Conservation (phyloP, 2,329 filamentous ascomycete species). For the Drechslerella dactyloides region DNA sequence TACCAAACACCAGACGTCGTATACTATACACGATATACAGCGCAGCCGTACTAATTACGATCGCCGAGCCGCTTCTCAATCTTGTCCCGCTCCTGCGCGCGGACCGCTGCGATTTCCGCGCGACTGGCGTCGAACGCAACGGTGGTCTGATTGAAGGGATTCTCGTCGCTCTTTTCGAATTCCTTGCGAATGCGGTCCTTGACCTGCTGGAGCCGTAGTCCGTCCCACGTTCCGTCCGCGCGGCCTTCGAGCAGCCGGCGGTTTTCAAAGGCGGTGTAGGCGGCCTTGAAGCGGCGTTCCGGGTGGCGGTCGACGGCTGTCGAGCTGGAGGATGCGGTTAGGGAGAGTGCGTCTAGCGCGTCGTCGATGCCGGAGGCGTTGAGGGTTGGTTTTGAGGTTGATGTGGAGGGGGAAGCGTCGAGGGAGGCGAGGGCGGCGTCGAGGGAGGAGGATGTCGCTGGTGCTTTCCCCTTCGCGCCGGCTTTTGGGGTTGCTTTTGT, state of each 20-base stretch:
- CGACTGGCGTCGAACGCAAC: conserved; percentile 77
- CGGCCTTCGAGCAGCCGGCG: conserved; percentile 83
- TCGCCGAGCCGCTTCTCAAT: conserved; percentile 72
- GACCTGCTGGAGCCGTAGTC: conserved; percentile 80
- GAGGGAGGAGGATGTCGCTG: conserved; percentile 70
- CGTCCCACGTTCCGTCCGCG: conserved; percentile 73
- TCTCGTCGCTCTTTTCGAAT: conserved; percentile 92
- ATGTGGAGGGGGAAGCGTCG: conserved; percentile 57
- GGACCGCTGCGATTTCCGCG: conserved; percentile 74
- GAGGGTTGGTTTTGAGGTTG: conserved; percentile 59
- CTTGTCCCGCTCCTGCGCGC: conserved; percentile 71
- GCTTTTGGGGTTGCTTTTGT: conserved; percentile 71
- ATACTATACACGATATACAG: too few species aligned
- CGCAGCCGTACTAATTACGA: conserved; percentile 26
- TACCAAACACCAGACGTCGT: too few species aligned
- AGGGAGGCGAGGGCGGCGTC: conserved; percentile 63
- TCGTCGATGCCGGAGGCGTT: conserved; percentile 92
- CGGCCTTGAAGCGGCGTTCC: conserved; percentile 84
- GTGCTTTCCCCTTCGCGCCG: conserved; percentile 68
- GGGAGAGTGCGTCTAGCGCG: conserved; percentile 81
- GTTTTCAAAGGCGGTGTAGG: conserved; percentile 82
- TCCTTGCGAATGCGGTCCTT: conserved; percentile 85
- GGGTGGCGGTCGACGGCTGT: conserved; percentile 86
- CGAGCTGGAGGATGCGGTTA: conserved; percentile 66
- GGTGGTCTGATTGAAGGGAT: conserved; percentile 83